Conservation (phyloP, 2,329 filamentous ascomycete genomes). For the Pseudocercospora macadamiae region DNA sequence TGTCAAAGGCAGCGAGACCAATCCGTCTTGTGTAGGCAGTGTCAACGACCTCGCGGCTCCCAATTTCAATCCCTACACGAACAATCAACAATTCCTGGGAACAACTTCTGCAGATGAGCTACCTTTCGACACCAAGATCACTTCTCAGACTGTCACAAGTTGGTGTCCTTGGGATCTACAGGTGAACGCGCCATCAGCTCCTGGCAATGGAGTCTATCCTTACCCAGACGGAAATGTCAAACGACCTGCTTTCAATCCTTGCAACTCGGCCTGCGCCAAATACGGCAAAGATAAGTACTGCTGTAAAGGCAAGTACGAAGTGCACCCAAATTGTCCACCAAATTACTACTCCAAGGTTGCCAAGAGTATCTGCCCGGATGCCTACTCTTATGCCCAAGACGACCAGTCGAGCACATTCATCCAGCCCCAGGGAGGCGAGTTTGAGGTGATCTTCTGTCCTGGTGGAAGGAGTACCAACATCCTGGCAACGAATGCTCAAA, state of each 20-base stretch:
- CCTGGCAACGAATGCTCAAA: slow-evolving; percentile 34
- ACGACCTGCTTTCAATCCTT: slow-evolving; percentile 74
- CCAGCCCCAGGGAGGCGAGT: slow-evolving; percentile 68
- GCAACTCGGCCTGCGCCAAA: slow-evolving; percentile 74
- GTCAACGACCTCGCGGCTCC: slow-evolving; percentile 58
- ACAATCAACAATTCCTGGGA: slow-evolving; percentile 58
- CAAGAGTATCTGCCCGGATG: slow-evolving; percentile 79
- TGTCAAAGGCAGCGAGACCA: slow-evolving; percentile 76
- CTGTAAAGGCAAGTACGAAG: slow-evolving; percentile 71
- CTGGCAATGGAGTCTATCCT: slow-evolving; percentile 75
- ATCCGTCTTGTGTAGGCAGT: slow-evolving; percentile 75
- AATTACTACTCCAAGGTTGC: slow-evolving; percentile 69
- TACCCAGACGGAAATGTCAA: slow-evolving; percentile 76
- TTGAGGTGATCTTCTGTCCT: slow-evolving; percentile 79
- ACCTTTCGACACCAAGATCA: slow-evolving; percentile 65
- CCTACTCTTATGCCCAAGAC: slow-evolving; percentile 74
- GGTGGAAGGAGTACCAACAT: slow-evolving; percentile 55
- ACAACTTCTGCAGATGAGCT: slow-evolving; percentile 69
- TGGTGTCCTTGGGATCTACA: slow-evolving; percentile 87
- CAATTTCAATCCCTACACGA: slow-evolving; percentile 54
- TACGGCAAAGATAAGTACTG: slow-evolving; percentile 70
- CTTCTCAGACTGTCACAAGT: slow-evolving; percentile 58
- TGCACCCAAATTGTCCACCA: slow-evolving; percentile 65
- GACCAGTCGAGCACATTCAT: slow-evolving; percentile 62
- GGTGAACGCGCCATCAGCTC: slow-evolving; percentile 66